Evolutionary conservation across 345 rosid genomes (phyloP).

Genomic region (Luvunga scandens): DNA sequence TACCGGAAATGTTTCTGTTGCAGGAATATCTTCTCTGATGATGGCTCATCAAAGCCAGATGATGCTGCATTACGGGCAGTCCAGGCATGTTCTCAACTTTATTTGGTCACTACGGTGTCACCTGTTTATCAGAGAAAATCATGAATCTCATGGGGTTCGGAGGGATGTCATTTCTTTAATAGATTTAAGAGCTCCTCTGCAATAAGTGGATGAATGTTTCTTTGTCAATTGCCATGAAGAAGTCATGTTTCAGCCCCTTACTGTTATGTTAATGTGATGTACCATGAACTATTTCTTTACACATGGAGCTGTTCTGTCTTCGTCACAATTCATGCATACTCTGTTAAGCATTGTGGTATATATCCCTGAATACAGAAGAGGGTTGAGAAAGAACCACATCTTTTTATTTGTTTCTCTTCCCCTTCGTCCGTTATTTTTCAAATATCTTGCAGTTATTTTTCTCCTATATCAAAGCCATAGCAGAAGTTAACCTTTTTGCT

Average conservation of each 20-base stretch:
- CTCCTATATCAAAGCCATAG: background rate
- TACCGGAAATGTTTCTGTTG: constrained; percentile 17
- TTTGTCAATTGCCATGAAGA: background rate
- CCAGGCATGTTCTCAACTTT: constrained; percentile 54
- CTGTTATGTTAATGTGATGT: background rate
- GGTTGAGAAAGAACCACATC: background rate
- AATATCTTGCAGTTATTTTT: background rate
- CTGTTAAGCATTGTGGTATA: background rate
- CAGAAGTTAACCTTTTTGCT: constrained; percentile 14
- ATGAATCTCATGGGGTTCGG: background rate
- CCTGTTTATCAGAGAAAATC: background rate
- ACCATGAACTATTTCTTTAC: background rate
- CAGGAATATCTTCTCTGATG: constrained; percentile 91
- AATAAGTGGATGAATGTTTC: constrained; percentile 3
- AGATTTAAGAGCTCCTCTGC: background rate
- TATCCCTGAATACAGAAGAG: background rate
- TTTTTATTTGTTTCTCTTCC: background rate
- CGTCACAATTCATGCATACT: background rate
- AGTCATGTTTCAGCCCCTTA: background rate
- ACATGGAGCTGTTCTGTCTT: background rate
- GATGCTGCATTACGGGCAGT: constrained; percentile 54
- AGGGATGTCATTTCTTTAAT: background rate
- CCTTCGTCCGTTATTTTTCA: background rate
- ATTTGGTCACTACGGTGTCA: background rate
- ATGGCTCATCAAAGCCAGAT: constrained; percentile 66